phyloP scores from a whole-genome alignment of 164 flowering plant species.

The Stephania yunnanensis region DNA sequence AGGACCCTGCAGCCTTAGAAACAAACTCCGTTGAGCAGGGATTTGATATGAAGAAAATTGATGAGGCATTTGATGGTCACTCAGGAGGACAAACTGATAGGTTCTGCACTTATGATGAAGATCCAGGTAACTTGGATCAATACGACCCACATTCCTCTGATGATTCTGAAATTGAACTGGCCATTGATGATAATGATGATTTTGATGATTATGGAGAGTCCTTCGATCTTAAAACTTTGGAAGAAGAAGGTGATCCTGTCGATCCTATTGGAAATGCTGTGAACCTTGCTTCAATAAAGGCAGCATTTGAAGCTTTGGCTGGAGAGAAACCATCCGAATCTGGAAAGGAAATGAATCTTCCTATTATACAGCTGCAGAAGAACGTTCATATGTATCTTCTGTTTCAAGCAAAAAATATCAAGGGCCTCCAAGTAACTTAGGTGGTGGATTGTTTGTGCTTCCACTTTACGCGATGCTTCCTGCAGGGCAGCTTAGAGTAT shows the following conservation, averaged over 20 bases:
- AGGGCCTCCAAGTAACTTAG: conserved; percentile 12
- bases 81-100: conserved; percentile 36
- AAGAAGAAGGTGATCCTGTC: conserved; percentile 21
- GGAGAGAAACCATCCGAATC: conserved; percentile 28
- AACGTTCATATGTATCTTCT: conserved; percentile 12
- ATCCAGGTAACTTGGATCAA: conserved; percentile 33
- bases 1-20: conserved; percentile 23
- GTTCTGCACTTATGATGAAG: conserved; percentile 52
- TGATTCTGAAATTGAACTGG: conserved; percentile 63
- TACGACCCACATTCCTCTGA: conserved; percentile 37
- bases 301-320: conserved; percentile 76
- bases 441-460: conserved; percentile 53
- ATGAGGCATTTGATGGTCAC: conserved; percentile 62
- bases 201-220: conserved; percentile 26
- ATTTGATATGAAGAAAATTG: conserved; percentile 48
- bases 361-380: conserved; percentile 17
- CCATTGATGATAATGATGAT: conserved; percentile 22
- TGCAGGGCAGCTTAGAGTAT: conserved; percentile 85
- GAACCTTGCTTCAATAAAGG: conserved; percentile 53
- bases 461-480: conserved; percentile 98
- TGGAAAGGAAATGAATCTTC: conserved; percentile 10
- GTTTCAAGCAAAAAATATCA: conserved; percentile 14
- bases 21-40: conserved; percentile 28
- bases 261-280: conserved; percentile 39
- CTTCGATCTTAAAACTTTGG: conserved; percentile 11